phyloP scores from a whole-genome alignment of 306 rosid genomes.

The Notholithocarpus densiflorus region DNA sequence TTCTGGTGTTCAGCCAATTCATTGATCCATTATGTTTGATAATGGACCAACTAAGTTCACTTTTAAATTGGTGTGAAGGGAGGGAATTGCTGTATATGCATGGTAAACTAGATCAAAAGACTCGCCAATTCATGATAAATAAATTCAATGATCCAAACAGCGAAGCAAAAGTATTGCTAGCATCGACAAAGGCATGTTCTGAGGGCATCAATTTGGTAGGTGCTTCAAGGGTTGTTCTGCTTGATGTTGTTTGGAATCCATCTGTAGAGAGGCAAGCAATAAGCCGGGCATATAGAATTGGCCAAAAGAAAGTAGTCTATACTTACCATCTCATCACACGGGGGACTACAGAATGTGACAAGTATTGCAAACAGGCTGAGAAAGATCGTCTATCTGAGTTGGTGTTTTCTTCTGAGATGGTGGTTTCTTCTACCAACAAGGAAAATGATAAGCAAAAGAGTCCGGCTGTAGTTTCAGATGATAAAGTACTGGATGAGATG shows the following conservation, averaged over 20 bases:
- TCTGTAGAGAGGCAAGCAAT: slow-evolving; percentile 39
- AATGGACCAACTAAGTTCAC: slow-evolving; percentile 11
- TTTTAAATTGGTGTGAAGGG: slow-evolving; percentile 21
- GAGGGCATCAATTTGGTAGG: slow-evolving; percentile 35
- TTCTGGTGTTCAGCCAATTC: slow-evolving; percentile 39
- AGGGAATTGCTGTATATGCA: slow-evolving; percentile 18
- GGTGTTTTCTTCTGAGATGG: slow-evolving; percentile 7
- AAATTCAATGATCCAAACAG: slow-evolving; percentile 29
- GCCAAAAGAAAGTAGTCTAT: slow-evolving; percentile 33
- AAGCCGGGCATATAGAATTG: slow-evolving; percentile 34
- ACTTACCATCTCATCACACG: slow-evolving; percentile 29
- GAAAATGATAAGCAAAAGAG: background rate
- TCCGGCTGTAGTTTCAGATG: slow-evolving; percentile 1
- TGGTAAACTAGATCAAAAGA: slow-evolving; percentile 15
- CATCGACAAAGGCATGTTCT: slow-evolving; percentile 32
- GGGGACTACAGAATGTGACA: slow-evolving; percentile 17
- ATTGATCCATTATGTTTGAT: slow-evolving; percentile 18
- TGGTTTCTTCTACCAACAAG: background rate
- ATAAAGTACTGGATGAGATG: slow-evolving; percentile 27
- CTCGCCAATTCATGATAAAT: slow-evolving; percentile 15
- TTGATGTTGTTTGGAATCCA: slow-evolving; percentile 43
- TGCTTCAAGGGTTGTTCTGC: slow-evolving; percentile 43
- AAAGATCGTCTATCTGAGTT: slow-evolving; percentile 34
- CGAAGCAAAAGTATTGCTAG: slow-evolving; percentile 29
- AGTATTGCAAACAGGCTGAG: slow-evolving; percentile 23